Evolutionary conservation across 1,284 basidiomycete species (phyloP), one percentile per base, ranked within the genome.

Genomic region (Cerioporus squamosus): DNA sequence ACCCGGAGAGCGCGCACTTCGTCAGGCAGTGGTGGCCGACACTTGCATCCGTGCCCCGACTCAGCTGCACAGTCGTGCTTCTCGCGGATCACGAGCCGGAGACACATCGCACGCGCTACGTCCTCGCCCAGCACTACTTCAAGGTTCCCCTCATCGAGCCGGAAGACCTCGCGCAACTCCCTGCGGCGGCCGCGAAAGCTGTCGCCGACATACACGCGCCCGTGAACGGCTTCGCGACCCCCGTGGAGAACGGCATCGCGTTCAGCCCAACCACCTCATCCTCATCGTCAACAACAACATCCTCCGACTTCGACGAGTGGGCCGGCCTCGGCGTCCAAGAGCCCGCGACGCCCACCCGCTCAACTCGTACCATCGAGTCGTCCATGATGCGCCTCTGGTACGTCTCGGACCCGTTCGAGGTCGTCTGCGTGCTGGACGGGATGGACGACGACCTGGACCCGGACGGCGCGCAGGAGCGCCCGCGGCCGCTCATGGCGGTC

Each of bases 11-110:
- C 47, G 86, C 87, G 0, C 88, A 90, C 69, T 90, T 90, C 58
- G 87, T 90, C 6, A 81, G 88, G 14, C 88, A 90, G 59, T 90
- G 88, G 88, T 90, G 88, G 88, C 88, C 88, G 5, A 83, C 82
- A 2, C 70, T 90, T 7, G 77, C 83, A 0, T 76, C 78, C 1
- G 74, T 88, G 12, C 87, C 85, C 2, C 77, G 82, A 14, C 78
- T 89, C 10, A 88, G 86, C 69, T 90, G 87, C 64, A 88, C 88
- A 0, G 87, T 90, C n/a, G 79, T 89, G 17, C 75, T 90, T 1
- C 78, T 89, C 3, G 82, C 86, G 0, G 76, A 79, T 12, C 86
- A 87, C 55, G 82, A 90, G 63, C 77, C 76, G 9, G 71, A 75
- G 3, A 84, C 83, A 12, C 84, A 85, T 55, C 77, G 77, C 3